These are phyloP conservation scores for Melampsora americana DNA, from an alignment of 1,284 basidiomycete genomes.

Conservation along the genomic window DNA sequence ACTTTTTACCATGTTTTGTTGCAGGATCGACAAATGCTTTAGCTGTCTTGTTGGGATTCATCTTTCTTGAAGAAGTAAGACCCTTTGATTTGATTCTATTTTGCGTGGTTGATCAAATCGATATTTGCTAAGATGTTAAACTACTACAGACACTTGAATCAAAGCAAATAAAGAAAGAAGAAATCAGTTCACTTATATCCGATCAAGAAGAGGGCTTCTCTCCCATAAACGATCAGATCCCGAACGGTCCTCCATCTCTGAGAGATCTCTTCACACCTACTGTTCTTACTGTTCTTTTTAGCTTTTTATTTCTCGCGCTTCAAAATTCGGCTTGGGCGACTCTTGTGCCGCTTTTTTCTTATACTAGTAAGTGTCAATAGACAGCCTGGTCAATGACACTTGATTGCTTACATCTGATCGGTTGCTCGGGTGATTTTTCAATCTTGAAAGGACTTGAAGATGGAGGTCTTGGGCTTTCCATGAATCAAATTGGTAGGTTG, in stretches of 20 bases:
- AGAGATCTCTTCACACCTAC: slow-evolving; percentile 16
- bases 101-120: not conserved
- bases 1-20: slow-evolving; percentile 42
- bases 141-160: not conserved
- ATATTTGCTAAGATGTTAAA: too few species aligned
- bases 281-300: slow-evolving; percentile 16
- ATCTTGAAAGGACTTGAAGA: slow-evolving; percentile 29
- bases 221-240: not conserved
- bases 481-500: slow-evolving; percentile 25
- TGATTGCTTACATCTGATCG: not conserved
- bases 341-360: slow-evolving; percentile 40
- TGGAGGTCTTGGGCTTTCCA: slow-evolving; percentile 34
- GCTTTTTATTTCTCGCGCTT: slow-evolving; percentile 25
- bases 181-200: too few species aligned
- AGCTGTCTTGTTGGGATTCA: slow-evolving; percentile 26
- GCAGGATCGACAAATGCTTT: slow-evolving; percentile 26
- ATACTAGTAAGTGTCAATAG: slow-evolving; percentile 25
- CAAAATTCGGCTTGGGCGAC: slow-evolving; percentile 25
- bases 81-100: too few species aligned
- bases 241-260: not conserved
- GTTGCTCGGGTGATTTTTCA: too few species aligned
- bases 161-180: not conserved
- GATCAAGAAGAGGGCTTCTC: too few species aligned
- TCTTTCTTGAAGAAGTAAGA: slow-evolving; percentile 39
- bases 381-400: not conserved